Conservation (phyloP, 495 filamentous ascomycete species). For the Hypoxylon intermedium region DNA sequence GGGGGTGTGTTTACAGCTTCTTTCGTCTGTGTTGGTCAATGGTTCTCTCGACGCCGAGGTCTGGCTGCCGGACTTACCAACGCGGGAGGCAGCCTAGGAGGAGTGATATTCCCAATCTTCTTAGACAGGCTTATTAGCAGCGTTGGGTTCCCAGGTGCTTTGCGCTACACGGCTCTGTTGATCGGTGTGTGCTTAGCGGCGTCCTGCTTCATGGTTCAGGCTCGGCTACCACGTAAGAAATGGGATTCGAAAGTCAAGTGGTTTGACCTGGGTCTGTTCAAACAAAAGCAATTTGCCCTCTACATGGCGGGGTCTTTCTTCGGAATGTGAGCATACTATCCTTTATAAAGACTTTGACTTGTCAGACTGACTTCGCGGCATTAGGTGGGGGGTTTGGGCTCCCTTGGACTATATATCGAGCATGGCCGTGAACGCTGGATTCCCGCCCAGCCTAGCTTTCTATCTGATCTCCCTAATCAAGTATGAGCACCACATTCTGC, state of each 20-base stretch:
- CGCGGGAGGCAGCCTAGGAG: conserved; percentile 45
- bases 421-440: conserved; percentile 34
- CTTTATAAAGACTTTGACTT: too few relatives aligned
- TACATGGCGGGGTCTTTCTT: conserved; percentile 44
- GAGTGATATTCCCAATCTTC: conserved; percentile 59
- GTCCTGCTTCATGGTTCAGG: conserved; percentile 33
- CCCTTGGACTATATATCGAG: conserved; percentile 43
- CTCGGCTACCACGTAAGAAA: conserved; percentile 39
- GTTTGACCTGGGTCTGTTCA: conserved; percentile 45
- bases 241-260: conserved; percentile 35
- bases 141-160: conserved; percentile 1
- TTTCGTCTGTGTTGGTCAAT: conserved; percentile 43
- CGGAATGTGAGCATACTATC: conserved; percentile 28
- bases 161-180: conserved; percentile 43
- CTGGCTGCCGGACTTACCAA: conserved; percentile 43
- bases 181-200: conserved; percentile 39
- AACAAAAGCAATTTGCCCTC: conserved; percentile 37
- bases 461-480: conserved; percentile 47
- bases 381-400: conserved; percentile 46
- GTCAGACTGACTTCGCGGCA: too few relatives aligned
- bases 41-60: conserved; percentile 37
- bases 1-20: conserved; percentile 43
- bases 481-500: conserved; percentile 12
- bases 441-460: conserved; percentile 35
- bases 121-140: conserved; percentile 57